These are phyloP conservation scores for Glaciozyma martinii DNA, from an alignment of 768 basidiomycete species.

Conservation along the genomic window DNA sequence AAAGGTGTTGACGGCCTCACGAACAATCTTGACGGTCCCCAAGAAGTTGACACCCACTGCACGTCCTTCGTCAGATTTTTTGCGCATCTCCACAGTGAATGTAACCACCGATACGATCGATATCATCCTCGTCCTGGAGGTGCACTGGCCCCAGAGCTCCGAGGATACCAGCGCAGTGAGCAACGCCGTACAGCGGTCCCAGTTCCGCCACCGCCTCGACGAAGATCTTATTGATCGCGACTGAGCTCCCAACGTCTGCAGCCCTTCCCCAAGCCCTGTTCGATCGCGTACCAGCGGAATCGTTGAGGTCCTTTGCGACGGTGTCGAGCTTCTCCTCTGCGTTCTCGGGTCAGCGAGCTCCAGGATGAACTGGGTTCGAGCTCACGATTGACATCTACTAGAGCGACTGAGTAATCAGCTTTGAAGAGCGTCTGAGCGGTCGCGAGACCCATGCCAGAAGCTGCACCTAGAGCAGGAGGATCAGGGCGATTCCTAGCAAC, in stretches of 20 bases:
- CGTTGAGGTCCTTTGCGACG: not conserved
- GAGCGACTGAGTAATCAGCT: conserved; percentile 3
- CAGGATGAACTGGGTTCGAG: no score
- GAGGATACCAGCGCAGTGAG: not conserved
- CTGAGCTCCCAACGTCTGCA: not conserved
- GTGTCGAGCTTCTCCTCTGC: no score
- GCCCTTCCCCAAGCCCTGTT: conserved; percentile 6
- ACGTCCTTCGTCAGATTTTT: not conserved
- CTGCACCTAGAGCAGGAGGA: not conserved
- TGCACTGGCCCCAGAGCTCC: conserved; percentile 4
- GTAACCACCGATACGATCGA: not conserved
- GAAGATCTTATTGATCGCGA: not conserved
- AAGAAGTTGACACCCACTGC: conserved; percentile 5
- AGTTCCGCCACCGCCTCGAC: not conserved
- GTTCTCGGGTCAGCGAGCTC: no score
- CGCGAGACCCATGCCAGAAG: conserved; percentile 9
- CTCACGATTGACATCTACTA: not conserved
- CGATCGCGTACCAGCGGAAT: not conserved
- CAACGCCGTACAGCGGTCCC: not conserved
- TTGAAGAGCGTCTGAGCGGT: not conserved
- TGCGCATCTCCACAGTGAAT: not conserved
- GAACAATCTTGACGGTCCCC: not conserved
- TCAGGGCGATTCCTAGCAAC: no score
- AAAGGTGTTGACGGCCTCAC: not conserved
- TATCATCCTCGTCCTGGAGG: not conserved